Evolutionary conservation across 352 stramenopile species (phyloP).

Genomic region (Pythium brachiatum): DNA sequence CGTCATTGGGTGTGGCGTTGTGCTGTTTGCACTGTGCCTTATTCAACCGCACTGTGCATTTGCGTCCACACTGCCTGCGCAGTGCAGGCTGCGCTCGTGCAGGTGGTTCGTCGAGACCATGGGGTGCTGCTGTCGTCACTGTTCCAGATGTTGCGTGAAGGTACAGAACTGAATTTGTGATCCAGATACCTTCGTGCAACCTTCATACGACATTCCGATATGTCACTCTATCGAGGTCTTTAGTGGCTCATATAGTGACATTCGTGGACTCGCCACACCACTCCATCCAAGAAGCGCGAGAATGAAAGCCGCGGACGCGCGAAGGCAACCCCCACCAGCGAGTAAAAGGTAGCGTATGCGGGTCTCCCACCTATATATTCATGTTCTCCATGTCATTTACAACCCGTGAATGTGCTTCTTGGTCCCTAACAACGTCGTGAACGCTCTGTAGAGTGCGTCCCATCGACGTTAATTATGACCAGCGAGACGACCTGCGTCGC

Average conservation of each 20-base stretch:
- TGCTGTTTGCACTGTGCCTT: no score
- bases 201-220: no score
- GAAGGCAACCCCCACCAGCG: slow-evolving; percentile 10
- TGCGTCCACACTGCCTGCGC: no score
- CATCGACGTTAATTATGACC: background rate
- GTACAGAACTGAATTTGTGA: background rate
- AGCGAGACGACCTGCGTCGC: slow-evolving; percentile 7
- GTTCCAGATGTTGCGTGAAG: slow-evolving; percentile 7
- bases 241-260: no score
- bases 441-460: slow-evolving; percentile 3
- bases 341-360: slow-evolving; percentile 8
- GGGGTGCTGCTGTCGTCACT: slow-evolving; percentile 1
- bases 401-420: background rate
- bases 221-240: background rate
- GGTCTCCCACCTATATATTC: background rate
- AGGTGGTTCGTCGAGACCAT: no score
- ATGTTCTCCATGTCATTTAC: background rate
- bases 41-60: no score
- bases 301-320: slow-evolving; percentile 20
- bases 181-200: background rate
- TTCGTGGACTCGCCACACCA: background rate
- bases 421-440: background rate
- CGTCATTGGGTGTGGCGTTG: background rate
- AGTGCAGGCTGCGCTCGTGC: no score
- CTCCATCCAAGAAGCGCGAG: background rate